A percentile compares a stretch with the other conserved stretches of the same genome.
Evolutionary conservation across 768 basidiomycete species (phyloP).

Genomic region (Lanmaoa pseudosensibilis): DNA sequence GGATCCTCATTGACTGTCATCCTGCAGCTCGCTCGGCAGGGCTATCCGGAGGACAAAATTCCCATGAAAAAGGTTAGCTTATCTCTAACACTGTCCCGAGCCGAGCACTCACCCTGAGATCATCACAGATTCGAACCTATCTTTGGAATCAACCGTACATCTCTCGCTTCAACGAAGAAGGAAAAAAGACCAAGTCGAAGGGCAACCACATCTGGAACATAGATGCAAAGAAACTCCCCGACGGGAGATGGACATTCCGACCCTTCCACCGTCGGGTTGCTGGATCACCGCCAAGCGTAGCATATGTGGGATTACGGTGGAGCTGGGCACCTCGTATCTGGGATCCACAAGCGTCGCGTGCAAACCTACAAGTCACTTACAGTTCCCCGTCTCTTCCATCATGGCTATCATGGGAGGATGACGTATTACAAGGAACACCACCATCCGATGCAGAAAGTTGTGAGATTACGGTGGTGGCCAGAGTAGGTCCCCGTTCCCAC

Average conservation of each 20-base stretch:
- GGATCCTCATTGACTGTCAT: constrained; percentile 10
- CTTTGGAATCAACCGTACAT: constrained; percentile 95
- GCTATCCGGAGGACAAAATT: constrained; percentile 91
- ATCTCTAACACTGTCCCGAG: constrained; percentile 10
- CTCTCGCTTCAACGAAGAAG: constrained; percentile 97
- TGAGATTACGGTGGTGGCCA: constrained; percentile 73
- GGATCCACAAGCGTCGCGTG: constrained; percentile 91
- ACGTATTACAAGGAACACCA: constrained; percentile 79
- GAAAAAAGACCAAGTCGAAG: constrained; percentile 98
- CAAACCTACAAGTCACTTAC: constrained; percentile 76
- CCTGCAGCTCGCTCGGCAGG: constrained; percentile 72
- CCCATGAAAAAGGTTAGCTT: constrained; percentile 87
- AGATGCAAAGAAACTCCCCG: constrained; percentile 81
- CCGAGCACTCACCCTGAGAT: constrained; percentile 23
- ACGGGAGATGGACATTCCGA: constrained; percentile 83
- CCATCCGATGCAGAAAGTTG: constrained; percentile 72
- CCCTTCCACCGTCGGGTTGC: constrained; percentile 88
- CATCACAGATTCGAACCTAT: constrained; percentile 79
- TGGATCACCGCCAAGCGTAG: constrained; percentile 76
- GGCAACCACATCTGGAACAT: constrained; percentile 99
- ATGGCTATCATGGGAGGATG: constrained; percentile 89
- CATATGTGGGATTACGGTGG: constrained; percentile 80
- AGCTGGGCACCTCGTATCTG: constrained; percentile 92
- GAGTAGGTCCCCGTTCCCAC: constrained; percentile 46
- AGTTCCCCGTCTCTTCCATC: constrained; percentile 77